Conservation (phyloP, 805 yeast genomes). For the Jamesozyma gamospora region DNA sequence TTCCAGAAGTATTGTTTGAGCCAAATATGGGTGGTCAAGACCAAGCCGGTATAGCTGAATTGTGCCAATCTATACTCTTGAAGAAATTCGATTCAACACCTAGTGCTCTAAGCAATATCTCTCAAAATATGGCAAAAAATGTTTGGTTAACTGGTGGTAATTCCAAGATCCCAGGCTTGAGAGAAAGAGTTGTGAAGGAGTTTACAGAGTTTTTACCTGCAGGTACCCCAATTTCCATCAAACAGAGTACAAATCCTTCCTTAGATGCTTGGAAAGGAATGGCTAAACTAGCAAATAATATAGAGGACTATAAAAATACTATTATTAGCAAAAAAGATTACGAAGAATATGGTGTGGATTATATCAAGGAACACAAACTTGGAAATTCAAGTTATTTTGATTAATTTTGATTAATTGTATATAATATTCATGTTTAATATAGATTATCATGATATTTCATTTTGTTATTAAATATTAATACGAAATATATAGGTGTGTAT, state of each 20-base stretch:
- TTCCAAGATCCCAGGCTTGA: constrained; percentile 53
- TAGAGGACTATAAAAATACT: constrained; percentile 34
- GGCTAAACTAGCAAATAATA: constrained; percentile 61
- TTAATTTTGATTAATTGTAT: neutral
- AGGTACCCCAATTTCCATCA: constrained; percentile 49
- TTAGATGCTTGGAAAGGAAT: constrained; percentile 92
- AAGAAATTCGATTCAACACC: constrained; percentile 52
- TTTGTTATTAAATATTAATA: neutral
- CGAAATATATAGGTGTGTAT: neutral
- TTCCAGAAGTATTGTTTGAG: constrained; percentile 86
- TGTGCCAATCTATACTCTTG: constrained; percentile 54
- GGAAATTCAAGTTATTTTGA: constrained; percentile 43
- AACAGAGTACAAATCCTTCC: constrained; percentile 56
- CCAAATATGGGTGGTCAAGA: constrained; percentile 92
- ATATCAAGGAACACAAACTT: constrained; percentile 73
- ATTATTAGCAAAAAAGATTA: constrained; percentile 64
- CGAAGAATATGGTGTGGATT: constrained; percentile 82
- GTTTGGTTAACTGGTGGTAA: constrained; percentile 84
- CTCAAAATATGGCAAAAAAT: constrained; percentile 36
- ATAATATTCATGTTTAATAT: neutral
- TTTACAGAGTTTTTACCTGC: constrained; percentile 62
- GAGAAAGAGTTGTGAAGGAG: constrained; percentile 58
- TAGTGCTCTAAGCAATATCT: constrained; percentile 30
- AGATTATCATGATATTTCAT: neutral
- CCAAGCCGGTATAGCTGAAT: constrained; percentile 86